Conservation (phyloP, 441 rosid genomes). For the Gossypium lobatum region DNA sequence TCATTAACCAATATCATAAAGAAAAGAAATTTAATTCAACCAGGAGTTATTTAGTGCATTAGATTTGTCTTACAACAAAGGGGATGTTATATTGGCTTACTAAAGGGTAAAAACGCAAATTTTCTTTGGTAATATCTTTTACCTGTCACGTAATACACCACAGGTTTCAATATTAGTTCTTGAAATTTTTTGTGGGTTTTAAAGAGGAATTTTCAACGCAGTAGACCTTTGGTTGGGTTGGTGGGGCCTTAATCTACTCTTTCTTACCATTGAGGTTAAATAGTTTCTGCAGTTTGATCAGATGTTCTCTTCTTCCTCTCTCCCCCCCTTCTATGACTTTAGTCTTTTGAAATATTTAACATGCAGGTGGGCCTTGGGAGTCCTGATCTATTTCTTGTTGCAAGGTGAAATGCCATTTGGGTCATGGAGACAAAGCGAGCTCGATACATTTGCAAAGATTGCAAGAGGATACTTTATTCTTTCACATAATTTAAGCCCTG, state of each 20-base stretch:
- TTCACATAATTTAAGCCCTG: constrained; percentile 49
- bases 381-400: constrained; percentile 74
- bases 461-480: constrained; percentile 68
- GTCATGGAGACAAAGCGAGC: constrained; percentile 83
- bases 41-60: background rate
- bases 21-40: background rate
- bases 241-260: background rate
- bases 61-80: background rate
- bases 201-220: background rate
- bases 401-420: constrained; percentile 90
- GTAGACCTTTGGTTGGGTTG: background rate
- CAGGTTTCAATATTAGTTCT: background rate
- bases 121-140: background rate
- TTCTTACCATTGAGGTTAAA: background rate
- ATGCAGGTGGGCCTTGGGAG: constrained; percentile 92
- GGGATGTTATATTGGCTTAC: background rate
- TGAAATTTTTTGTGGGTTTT: background rate
- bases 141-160: background rate
- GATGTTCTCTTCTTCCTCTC: background rate
- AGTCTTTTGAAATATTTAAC: constrained; percentile 9
- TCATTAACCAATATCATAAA: background rate
- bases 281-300: background rate
- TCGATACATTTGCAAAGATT: constrained; percentile 68
- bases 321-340: background rate
- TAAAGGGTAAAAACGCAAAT: background rate